Evolutionary conservation across 768 basidiomycete genomes (phyloP), one percentile per base, ranked within the genome.

Genomic region (Russula dissimulans): DNA sequence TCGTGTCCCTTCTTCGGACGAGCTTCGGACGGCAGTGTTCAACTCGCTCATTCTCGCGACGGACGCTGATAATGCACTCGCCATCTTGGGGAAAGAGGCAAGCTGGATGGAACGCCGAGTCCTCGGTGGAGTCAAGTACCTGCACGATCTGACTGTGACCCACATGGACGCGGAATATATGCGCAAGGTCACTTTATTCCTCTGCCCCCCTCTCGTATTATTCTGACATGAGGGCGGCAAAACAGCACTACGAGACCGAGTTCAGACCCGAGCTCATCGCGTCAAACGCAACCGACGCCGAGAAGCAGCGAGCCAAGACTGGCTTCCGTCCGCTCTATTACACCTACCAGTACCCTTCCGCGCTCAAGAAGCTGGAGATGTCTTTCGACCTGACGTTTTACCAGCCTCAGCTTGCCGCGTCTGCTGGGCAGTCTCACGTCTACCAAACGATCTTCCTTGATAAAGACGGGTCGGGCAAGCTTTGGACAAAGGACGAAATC

Each of bases 401-500:
- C 63, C 78, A 79, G 67, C 75, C 77, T 7, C 77, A 79, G 69
- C 75, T 76, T 61, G 68, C 71, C n/a, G 72, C 73, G 1, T 31
- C 47, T 38, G 31, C 29, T 26, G 65, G 76, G 15, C 69, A 72
- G n/a, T 63, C 68, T 48, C 78, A 79, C 60, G 74, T 80, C n/a
- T 80, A 78, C 66, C 78, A 79, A 67, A 79, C 79, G 2, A 78
- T 80, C 57, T 79, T 79, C 63, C 72, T 79, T 11, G 75, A 79
- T 62, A 71, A 71, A 39, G 74, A 75, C 34, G 73, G 73, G 10
- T 76, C 73, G 18, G 66, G 71, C 44, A 52, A 71, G 17, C 67
- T 76, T 39, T 80, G 78, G 78, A 77, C 76, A 5, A 72, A 72
- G 63, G 68, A 66, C 34, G 76, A 76, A 43, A 78, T 80, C 53